Base-by-base conservation (phyloP, 2,329 filamentous ascomycete genomes). In the Aspergillus felis region DNA sequence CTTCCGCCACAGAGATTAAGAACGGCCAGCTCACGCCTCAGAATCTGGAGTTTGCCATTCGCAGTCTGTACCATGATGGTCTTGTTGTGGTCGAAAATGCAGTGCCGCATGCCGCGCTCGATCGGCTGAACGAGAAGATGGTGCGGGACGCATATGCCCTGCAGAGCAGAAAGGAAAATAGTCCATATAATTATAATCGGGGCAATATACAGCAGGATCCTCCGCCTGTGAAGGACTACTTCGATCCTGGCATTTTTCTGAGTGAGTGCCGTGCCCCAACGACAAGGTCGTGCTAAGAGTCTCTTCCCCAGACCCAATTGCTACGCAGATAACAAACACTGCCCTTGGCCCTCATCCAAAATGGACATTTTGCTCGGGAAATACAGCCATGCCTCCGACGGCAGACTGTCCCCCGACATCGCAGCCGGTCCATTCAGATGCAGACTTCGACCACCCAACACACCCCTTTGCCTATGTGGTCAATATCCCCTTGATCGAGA, bases 141-240 rank as follows among this genome's bases (percentile, higher is more conserved):
- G 76, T 83, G 1, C 38, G 81, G 49, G 85, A 88, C 66, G 84
- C 84, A 1, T 75, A 74, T 2, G 65, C 69, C 3, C 73, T 87
- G 2, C 81, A 82, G 56, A 74, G 72, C 0, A 72, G 76, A 32
- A 82, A 83, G 1, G 78, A 84, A 22, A 76, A 83, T 17, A 79
- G 80, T 0, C 83, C 82, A 0, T 87, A 81, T 74, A 87, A 87
- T 62, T 87, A 87, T 66, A 86, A 87, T 64, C 79, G 57, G 0
- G 62, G 66, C 1, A 87, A 86, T 60, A 74, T 86, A 35, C 84
- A 87, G 60, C 85, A 87, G 65, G 84, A 86, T 61, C 76, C 84
- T 0, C 83, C 62, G 1, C 78, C 82, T 2, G 78, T 80, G 0
- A 69, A 72, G 0, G 69, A 81, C 47, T 80, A 76, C 60, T 84